phyloP scores from a whole-genome alignment of 164 flowering plant species.

The Dillenia turbinata region DNA sequence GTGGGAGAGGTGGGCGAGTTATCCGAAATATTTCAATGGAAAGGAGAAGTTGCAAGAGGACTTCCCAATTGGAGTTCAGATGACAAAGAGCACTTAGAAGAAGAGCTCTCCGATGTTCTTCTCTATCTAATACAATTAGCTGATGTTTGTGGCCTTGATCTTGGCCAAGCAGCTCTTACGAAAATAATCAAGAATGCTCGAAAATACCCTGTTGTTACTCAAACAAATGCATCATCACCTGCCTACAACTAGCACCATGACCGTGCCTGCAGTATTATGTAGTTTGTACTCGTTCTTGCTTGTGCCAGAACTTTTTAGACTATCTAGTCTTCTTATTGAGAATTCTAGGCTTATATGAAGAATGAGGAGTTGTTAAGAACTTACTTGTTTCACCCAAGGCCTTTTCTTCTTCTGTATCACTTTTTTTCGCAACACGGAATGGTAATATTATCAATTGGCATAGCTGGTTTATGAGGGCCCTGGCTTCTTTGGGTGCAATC shows the following conservation, averaged over 20 bases:
- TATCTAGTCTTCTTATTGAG: too few relatives aligned
- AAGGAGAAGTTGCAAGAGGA: conserved; percentile 43
- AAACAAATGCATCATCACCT: conserved; percentile 6
- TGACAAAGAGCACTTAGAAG: conserved; percentile 48
- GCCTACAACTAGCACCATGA: conserved; percentile 1
- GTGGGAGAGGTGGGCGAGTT: conserved; percentile 43
- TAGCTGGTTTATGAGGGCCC: too few relatives aligned
- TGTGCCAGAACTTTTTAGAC: too few relatives aligned
- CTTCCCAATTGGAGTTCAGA: conserved; percentile 37
- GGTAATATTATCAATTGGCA: too few relatives aligned
- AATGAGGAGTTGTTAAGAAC: too few relatives aligned
- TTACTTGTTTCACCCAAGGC: too few relatives aligned
- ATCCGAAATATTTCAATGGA: conserved; percentile 53
- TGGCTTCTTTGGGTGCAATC: too few relatives aligned
- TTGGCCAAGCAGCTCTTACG: conserved; percentile 41
- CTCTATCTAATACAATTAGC: conserved; percentile 45
- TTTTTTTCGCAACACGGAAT: too few relatives aligned
- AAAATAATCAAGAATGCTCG: conserved; percentile 37
- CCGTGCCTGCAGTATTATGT: too few relatives aligned
- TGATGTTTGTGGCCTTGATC: conserved; percentile 51
- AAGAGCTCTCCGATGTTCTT: conserved; percentile 52
- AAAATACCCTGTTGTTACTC: conserved; percentile 27
- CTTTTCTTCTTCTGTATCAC: too few relatives aligned
- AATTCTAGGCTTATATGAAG: too few relatives aligned
- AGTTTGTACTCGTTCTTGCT: too few relatives aligned